Conservation (phyloP, 192 early-diverging fungal genomes). For the Gigaspora rosea region DNA sequence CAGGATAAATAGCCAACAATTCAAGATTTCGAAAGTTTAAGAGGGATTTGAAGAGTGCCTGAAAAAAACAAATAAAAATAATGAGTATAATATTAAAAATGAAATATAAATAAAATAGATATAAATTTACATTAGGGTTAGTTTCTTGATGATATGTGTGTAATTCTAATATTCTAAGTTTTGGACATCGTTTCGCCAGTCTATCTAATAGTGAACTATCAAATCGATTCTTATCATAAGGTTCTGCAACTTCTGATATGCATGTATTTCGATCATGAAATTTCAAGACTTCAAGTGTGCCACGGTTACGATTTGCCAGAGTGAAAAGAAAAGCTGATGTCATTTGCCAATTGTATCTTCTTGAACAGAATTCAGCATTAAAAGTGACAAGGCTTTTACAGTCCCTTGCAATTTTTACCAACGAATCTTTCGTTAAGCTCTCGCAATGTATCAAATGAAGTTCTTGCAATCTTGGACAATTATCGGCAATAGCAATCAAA, state of each 20-base stretch:
- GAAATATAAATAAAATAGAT: neutral
- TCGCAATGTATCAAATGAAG: slow-evolving; percentile 10
- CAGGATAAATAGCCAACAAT: slow-evolving; percentile 7
- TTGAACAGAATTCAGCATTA: slow-evolving; percentile 3
- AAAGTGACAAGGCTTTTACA: slow-evolving; percentile 4
- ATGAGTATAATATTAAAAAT: neutral
- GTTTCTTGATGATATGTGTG: slow-evolving; percentile 19
- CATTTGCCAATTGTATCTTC: slow-evolving; percentile 20
- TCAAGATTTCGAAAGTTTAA: slow-evolving; percentile 9
- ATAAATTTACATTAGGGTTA: neutral
- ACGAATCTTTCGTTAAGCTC: neutral
- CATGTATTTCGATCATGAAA: slow-evolving; percentile 18
- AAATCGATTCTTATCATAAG: slow-evolving; percentile 9
- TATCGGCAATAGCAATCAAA: neutral
- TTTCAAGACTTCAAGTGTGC: slow-evolving; percentile 8
- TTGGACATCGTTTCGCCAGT: neutral
- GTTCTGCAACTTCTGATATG: neutral
- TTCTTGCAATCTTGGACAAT: slow-evolving; percentile 13
- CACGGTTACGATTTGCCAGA: slow-evolving; percentile 14
- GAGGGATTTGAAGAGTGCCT: neutral
- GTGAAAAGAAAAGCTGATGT: slow-evolving; percentile 19
- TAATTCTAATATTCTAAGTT: neutral
- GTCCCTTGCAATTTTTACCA: slow-evolving; percentile 6
- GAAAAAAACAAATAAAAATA: too few species aligned
- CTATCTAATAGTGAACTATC: neutral